phyloP scores from a whole-genome alignment of 345 rosid species.

The Ceriops decandra region DNA sequence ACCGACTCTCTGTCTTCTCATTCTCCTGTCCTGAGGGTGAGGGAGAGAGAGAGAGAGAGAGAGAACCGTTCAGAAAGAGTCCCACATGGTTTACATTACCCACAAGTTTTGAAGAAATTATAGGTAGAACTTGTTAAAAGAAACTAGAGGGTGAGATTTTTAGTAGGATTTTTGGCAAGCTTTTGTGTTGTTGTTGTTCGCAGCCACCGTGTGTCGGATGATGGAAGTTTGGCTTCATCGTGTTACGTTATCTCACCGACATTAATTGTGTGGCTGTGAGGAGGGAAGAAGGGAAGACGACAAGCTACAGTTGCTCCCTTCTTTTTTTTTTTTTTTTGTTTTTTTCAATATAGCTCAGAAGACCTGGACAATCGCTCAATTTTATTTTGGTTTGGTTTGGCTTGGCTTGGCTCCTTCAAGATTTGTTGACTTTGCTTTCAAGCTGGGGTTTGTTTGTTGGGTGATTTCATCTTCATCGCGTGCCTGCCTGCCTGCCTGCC shows the following conservation, averaged over 20 bases:
- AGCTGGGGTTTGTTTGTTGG: constrained; percentile 17
- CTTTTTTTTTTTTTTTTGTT: background rate
- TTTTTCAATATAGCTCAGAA: background rate
- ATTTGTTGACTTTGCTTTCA: constrained; percentile 10
- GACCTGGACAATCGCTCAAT: background rate
- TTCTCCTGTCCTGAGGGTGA: background rate
- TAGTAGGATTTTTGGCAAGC: background rate
- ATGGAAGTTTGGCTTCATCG: background rate
- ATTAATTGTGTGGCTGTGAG: background rate
- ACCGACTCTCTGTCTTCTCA: background rate
- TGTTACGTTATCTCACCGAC: constrained; percentile 18
- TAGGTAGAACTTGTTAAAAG: background rate
- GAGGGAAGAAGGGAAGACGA: constrained; percentile 4
- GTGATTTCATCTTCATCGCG: background rate
- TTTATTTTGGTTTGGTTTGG: constrained; percentile 2
- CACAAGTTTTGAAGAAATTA: background rate
- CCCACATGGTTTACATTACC: constrained; percentile 8
- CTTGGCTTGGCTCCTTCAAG: background rate
- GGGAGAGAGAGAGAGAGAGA: background rate
- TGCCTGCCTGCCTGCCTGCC: too few species aligned
- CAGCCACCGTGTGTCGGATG: background rate
- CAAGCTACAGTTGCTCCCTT: constrained; percentile 7
- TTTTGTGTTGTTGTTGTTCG: constrained; percentile 5
- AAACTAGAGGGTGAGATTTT: background rate
- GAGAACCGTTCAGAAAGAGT: constrained; percentile 2